Base-by-base conservation (phyloP, 805 yeast species). In the Ogataea trehaloabstinens region DNA sequence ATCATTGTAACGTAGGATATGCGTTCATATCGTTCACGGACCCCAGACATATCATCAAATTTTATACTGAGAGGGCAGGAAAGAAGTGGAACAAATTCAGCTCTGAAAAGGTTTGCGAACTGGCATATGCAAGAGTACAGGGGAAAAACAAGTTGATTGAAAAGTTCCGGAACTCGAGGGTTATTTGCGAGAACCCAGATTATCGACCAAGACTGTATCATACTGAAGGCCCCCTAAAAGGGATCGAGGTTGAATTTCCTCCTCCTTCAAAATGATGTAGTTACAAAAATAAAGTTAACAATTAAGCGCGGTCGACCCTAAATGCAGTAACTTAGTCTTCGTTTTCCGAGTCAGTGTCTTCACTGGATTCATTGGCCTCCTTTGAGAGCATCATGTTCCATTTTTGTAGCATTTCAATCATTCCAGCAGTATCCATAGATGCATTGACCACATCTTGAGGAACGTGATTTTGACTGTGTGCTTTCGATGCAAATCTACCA, bases 361-460 rank as follows among this genome's bases (percentile, higher is more conserved):
- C 41, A 33, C 32, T 25, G 5, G 21, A 7, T 35, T 34, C 71
- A 71, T 27, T 62, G 56, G 22, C 42, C 40, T 35, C 50, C 46
- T 34, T 50, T 38, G 44, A 41, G 45, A 56, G 40, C 36, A 57
- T 28, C 25, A 40, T 55, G 6, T 51, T 53, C 88, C 88, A 83
- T 41, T 78, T 70, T 42, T 69, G 69, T 0, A 85, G 78, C 46
- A 85, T 63, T 35, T 83, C 89, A 10, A 76, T 80, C 74, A 88
- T 82, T 0, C 83, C 74, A 16, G 72, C 69, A 0, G 90, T 74
- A 49, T 84, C 80, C 50, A 78, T 53, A 24, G 85, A 71, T 2
- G 96, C 96, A 56, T 88, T 93, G 4, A 93, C 84, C 16, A 93
- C 78, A 53, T 93, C 99, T 37, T 75, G 71, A 0, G 99, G 99